Conservation (phyloP, 352 stramenopile species). For the Phytophthora melonis region DNA sequence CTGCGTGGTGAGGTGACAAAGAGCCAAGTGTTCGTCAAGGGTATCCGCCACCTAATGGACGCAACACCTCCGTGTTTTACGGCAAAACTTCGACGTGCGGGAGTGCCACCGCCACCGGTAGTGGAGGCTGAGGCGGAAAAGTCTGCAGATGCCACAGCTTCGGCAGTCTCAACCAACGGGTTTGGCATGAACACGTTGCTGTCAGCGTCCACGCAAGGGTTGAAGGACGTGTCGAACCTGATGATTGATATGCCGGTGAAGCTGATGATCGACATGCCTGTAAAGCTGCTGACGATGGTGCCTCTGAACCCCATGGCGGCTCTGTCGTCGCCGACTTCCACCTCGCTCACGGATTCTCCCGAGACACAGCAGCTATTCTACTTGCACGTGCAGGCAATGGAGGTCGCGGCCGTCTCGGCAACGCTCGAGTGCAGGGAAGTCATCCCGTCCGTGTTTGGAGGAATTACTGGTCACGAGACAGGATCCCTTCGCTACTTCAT, state of each 20-base stretch:
- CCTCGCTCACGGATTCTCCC: slow-evolving; percentile 37
- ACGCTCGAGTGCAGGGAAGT: slow-evolving; percentile 67
- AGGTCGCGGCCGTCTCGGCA: slow-evolving; percentile 61
- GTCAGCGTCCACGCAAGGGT: slow-evolving; percentile 69
- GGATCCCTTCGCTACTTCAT: slow-evolving; percentile 76
- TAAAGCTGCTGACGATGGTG: slow-evolving; percentile 45
- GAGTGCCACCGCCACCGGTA: slow-evolving; percentile 17
- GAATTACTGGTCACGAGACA: slow-evolving; percentile 62
- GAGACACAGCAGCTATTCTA: slow-evolving; percentile 61
- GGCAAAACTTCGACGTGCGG: slow-evolving; percentile 61
- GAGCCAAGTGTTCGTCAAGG: slow-evolving; percentile 42
- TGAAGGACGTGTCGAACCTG: slow-evolving; percentile 70
- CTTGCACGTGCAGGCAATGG: slow-evolving; percentile 64
- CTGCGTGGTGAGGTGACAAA: slow-evolving; percentile 35
- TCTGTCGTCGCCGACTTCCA: slow-evolving; percentile 42
- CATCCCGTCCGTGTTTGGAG: slow-evolving; percentile 75
- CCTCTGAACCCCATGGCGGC: slow-evolving; percentile 35
- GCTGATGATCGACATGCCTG: slow-evolving; percentile 53
- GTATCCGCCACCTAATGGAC: slow-evolving; percentile 66
- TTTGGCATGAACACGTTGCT: slow-evolving; percentile 63
- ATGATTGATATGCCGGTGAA: slow-evolving; percentile 83
- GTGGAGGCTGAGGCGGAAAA: slow-evolving; percentile 5
- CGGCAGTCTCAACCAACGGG: slow-evolving; percentile 3
- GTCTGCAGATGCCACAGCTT: background rate
- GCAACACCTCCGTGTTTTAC: slow-evolving; percentile 69